Evolutionary conservation across 257 asterid genomes (phyloP), one percentile per base, ranked within the genome.

Genomic region (Plantago ovata): DNA sequence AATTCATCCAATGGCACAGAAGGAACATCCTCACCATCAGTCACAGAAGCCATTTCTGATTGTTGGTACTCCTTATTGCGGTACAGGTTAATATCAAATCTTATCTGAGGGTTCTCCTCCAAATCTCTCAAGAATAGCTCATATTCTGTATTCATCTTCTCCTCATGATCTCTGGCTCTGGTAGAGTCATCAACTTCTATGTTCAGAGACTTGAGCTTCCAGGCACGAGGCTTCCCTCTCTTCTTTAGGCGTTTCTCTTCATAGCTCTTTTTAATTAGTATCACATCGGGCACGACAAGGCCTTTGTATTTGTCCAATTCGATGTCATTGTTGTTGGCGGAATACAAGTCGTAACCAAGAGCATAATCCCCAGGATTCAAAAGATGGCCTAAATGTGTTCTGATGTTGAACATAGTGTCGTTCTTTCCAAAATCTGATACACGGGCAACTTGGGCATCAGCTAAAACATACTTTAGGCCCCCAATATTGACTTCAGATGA

Each of bases 51-150:
- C 81, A 72, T 66, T 60, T 78, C 83, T 14, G 79, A 76, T 21
- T 83, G 80, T 71, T 79, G 81, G 49, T 79, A 76, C 38, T 79
- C 89, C 38, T 53, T 69, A 60, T 79, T 76, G 7, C 66, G 72
- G 21, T 76, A 74, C 32, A 81, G 69, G 0, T 85, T 76, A 20
- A 81, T 32, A 56, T 69, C 71, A 53, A 73, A 76, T 58, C 83
- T 68, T 54, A 72, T 23, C 42, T 78, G 76, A 9, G 84, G 81
- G 39, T 78, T 71, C 64, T 78, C 84, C 64, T 78, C 90, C 73
- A 83, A 57, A 58, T 79, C 84, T 54, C 79, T 75, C 75, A 77
- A 68, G 75, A 80, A 75, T 59, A 59, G 71, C 52, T 83, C 83
- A 54, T 80, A 83, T 62, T 83, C 91, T 0, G 68, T 16, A 57